Percentiles rank a stretch among this genome's conserved stretches.
Evolutionary conservation across 192 early-diverging fungal genomes (phyloP).

Genomic region (Rhizoclosmatium sp.): DNA sequence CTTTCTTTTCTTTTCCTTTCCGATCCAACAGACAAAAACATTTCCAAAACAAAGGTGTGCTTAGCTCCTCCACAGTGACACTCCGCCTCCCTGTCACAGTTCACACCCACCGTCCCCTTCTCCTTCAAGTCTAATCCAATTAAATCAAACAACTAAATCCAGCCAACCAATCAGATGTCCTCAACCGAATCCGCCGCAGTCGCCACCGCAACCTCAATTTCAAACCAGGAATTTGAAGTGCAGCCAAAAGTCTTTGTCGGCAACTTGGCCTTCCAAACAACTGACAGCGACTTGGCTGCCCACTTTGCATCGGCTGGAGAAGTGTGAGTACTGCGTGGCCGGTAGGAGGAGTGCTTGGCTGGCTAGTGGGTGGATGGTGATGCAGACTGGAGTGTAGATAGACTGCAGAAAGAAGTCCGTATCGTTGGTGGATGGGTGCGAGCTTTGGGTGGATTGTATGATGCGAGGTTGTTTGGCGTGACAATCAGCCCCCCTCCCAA

Average conservation of each 20-base stretch:
- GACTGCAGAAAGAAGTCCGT: too few relatives aligned
- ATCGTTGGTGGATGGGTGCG: too few relatives aligned
- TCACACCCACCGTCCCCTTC: not conserved
- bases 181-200: not conserved
- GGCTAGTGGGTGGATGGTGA: conserved; percentile 10
- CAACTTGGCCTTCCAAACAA: conserved; percentile 91
- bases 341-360: not conserved
- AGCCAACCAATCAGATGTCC: not conserved
- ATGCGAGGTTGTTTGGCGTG: too few relatives aligned
- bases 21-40: not conserved
- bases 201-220: conserved; percentile 6
- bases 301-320: conserved; percentile 82
- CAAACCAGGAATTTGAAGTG: not conserved
- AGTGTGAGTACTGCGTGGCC: conserved; percentile 47
- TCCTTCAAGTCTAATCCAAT: not conserved
- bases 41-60: not conserved
- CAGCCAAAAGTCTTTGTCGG: conserved; percentile 89
- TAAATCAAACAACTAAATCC: not conserved
- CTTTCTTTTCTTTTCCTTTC: too few relatives aligned
- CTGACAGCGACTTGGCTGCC: conserved; percentile 77
- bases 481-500: too few relatives aligned
- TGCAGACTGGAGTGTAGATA: not conserved
- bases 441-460: too few relatives aligned
- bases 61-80: not conserved
- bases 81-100: not conserved